phyloP scores from a whole-genome alignment of 1,284 basidiomycete genomes.

The Rhodotorula sp. region DNA sequence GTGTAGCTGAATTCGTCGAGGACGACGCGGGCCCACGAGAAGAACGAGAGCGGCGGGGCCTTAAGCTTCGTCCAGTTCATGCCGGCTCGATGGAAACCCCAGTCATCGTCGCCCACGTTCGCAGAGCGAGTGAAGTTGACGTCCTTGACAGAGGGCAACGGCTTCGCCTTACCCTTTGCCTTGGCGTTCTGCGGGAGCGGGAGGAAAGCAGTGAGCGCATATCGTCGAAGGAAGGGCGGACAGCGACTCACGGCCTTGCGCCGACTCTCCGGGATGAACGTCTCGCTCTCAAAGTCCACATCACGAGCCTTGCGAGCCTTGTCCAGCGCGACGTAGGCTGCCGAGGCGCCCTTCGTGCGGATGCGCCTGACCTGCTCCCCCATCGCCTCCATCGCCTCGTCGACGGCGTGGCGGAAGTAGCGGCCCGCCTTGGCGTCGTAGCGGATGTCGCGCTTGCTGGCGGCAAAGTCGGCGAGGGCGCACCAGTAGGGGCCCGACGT shows the following conservation, averaged over 20 bases:
- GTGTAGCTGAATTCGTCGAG: slow-evolving; percentile 96
- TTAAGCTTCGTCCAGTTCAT: slow-evolving; percentile 75
- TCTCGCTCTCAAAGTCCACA: slow-evolving; percentile 6
- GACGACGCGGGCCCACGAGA: slow-evolving; percentile 67
- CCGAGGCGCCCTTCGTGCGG: slow-evolving; percentile 57
- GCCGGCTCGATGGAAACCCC: slow-evolving; percentile 69
- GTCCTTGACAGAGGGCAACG: slow-evolving; percentile 22
- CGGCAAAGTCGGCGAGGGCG: slow-evolving; percentile 69
- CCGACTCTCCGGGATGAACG: slow-evolving; percentile 1
- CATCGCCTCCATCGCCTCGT: slow-evolving; percentile 61
- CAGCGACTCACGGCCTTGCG: slow-evolving; percentile 9
- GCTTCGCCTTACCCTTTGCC: slow-evolving; percentile 43
- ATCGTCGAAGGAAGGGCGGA: too few species aligned
- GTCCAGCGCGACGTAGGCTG: slow-evolving; percentile 63
- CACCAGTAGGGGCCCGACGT: slow-evolving; percentile 71
- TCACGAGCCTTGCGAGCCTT: slow-evolving; percentile 36
- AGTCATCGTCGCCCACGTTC: slow-evolving; percentile 64
- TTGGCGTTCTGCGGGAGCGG: slow-evolving; percentile 53
- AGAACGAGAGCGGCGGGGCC: slow-evolving; percentile 82
- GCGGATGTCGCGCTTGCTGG: slow-evolving; percentile 56
- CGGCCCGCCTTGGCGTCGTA: slow-evolving; percentile 60
- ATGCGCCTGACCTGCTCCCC: slow-evolving; percentile 66
- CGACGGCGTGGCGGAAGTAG: slow-evolving; percentile 79
- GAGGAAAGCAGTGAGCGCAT: background rate
- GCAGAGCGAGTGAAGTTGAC: slow-evolving; percentile 32